Base-by-base conservation (phyloP, 2,329 filamentous ascomycete genomes). In the Nemania abortiva region DNA sequence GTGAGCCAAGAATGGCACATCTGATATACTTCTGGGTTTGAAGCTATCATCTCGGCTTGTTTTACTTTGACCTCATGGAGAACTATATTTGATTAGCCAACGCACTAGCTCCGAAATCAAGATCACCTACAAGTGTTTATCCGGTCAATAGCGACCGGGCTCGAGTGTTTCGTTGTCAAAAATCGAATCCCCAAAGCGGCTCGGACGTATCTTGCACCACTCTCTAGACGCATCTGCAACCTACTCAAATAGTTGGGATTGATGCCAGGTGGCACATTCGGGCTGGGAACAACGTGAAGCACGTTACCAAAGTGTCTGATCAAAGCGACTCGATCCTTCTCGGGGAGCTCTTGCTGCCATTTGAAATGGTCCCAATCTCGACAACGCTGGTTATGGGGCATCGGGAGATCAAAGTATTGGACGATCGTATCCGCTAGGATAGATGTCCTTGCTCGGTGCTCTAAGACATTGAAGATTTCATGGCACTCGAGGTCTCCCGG, bases 381-480 rank as follows among this genome's bases (percentile, higher is more conserved):
- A 58, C 73, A 78, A 24, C 76, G 74, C 37, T 72, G 29, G 53
- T 66, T 68, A n/a, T 66, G 55, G 3, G 74, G 72, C 22, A 63
- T 50, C 3, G 71, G 67, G 7, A 78, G 65, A 34, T 56, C 59
- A 20, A 75, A 68, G 31, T 73, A 72, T 22, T 65, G 65, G n/a
- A 76, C 45, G 20, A 72, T 63, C 37, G 69, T 54, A 50, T 79
- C 77, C 9, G 68, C 76, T 11, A 79, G 52, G 6, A 72, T 67
- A n/a, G 74, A 71, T 3, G 66, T 65, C 15, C 73, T 72, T 20
- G 77, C 72, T 1, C 76, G 77, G 53, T 78, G 74, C 58, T 78
- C 77, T 24, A 78, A 60, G 24, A 74, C 56, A 20, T 74, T 76
- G 63, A 78, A 78, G 1, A 77, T 68, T 60, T 77, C 75, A 29